Base-by-base conservation (phyloP, 1,139 yeast species). In the Debaryomyces psychrophilus region DNA sequence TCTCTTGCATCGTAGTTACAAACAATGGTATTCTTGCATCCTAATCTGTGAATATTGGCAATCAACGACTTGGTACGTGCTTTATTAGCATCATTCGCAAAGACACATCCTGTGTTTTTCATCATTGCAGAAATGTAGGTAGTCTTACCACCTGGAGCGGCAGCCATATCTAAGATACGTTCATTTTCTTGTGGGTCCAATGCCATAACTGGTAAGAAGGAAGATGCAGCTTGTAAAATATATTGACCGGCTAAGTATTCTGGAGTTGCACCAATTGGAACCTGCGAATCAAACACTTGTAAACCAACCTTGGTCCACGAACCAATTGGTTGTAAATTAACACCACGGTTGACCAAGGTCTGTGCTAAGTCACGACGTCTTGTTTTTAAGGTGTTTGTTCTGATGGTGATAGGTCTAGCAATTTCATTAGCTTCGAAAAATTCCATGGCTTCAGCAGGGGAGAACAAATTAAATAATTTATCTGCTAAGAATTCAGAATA, bases 81-180 rank as follows among this genome's bases (percentile, higher is more conserved):
- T 67, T 92, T 93, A 73, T 90, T 92, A 50, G 96, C 87, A 73
- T 95, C 99, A 68, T 95, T 95, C 46, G 99, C 99, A 65, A 95
- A 92, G 14, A 95, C 87, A 66, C 95, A 85, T 31, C 99, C 99
- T 3, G 99, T 93, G 67, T 93, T 95, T 65, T 95, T 95, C 98
- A 93, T 93, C 69, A 92, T 72, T 0, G 99, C 99, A 36, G 97
- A 85, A 48, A 95, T 85, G 64, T 90, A 93, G 1, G 99, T 93
- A 8, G 99, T 90, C 65, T 95, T 95, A 69, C 99, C 99, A 74
- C 99, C 99, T 55, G 99, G 99, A 17, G 99, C 98, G 49, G 99
- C 96, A 36, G 99, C 99, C 99, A 95, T 95, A 73, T 95, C 99
- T 55, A 95, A 77, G 41, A 95, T 77, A 62, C 99, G 85, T 70